Base-by-base conservation (phyloP, 495 filamentous ascomycete species). In the Trichocladium uniseriatum region DNA sequence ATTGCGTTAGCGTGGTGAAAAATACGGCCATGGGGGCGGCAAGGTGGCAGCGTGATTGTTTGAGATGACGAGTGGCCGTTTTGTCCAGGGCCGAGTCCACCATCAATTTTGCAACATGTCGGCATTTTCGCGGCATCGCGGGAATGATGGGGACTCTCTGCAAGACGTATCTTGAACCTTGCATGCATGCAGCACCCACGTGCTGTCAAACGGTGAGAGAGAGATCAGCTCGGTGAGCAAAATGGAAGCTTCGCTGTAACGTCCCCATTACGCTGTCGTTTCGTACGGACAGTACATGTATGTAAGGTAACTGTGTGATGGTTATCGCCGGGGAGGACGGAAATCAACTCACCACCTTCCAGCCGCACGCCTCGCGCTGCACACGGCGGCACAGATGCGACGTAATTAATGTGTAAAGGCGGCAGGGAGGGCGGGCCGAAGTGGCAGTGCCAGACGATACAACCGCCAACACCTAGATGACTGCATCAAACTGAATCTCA, bases 391-490 rank as follows among this genome's bases (percentile, higher is more conserved):
- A 40, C 18, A 40, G 36, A 13, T 48, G 15, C 45, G 24, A 34
- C 37, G 22, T 27, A 32, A 16, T 21, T 34, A 32, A 13, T 27
- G 18, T 22, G 27, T 22, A 35, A 37, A 40, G 16, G 19, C 20
- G 21, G 38, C 10, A 32, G 11, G 39, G 28, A 13, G 28, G 14
- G 32, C 36, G 16, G 24, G 36, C 24, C 10, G 35, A 27, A 32
- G 45, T 31, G 45, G 45, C 45, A 40, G 45, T 48, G 45, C 45
- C 38, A 22, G 13, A 29, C 2, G 31, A 34, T n/a, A n/a, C n/a
- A n/a, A n/a, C n/a, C n/a, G n/a, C n/a, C n/a, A n/a, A n/a, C n/a
- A n/a, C n/a, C n/a, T n/a, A 13, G 32, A 10, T 48, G 45, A 48
- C 35, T 10, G 35, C 45, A 48, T 34, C 14, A 32, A 6, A 14